Evolutionary conservation across 371 early-diverging fungal species (phyloP).

Genomic region (Nematocida sp.): DNA sequence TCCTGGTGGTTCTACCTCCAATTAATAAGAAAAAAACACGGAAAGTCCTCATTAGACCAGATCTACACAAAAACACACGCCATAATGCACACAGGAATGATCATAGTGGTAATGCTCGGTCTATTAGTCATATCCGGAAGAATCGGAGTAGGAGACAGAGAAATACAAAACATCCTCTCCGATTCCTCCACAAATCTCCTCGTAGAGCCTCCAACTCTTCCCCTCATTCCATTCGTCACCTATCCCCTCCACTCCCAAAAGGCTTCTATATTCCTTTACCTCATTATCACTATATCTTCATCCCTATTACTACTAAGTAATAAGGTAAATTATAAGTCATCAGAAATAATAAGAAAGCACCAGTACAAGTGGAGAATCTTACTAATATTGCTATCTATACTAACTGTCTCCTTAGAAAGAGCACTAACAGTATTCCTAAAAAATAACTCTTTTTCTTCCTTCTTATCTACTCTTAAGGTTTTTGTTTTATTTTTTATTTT

Average conservation of each 20-base stretch:
- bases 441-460: not conserved
- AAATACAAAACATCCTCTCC: not conserved
- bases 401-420: not conserved
- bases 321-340: not conserved
- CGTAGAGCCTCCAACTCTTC: not conserved
- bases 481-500: not conserved
- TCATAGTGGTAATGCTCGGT: not conserved
- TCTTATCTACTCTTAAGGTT: not conserved
- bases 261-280: not conserved
- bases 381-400: not conserved
- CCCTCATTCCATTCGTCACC: not conserved
- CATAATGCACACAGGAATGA: not conserved
- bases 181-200: not conserved
- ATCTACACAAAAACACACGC: not conserved
- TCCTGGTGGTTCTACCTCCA: not conserved
- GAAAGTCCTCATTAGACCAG: not conserved
- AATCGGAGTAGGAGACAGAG: conserved; percentile 1
- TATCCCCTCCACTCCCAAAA: not conserved
- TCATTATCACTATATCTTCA: not conserved
- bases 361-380: not conserved
- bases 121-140: not conserved
- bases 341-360: not conserved
- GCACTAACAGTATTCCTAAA: not conserved
- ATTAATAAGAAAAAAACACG: not conserved
- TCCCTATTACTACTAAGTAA: not conserved